phyloP scores from a whole-genome alignment of 2,329 filamentous ascomycete genomes.

The Calonectria hawksworthii region DNA sequence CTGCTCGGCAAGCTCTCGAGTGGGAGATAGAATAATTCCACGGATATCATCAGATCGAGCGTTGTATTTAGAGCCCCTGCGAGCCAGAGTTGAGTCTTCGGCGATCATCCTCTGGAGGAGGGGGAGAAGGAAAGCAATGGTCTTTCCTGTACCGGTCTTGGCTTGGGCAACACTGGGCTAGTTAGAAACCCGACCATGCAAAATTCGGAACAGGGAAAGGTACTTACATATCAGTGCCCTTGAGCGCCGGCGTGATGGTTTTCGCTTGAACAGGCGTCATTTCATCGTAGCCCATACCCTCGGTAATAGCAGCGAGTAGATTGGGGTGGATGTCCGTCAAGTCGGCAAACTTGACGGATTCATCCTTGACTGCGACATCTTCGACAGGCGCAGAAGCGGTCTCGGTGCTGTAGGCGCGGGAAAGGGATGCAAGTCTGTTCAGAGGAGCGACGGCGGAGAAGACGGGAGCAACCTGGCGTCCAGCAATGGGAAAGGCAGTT shows the following conservation, averaged over 20 bases:
- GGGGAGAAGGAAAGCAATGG: constrained; percentile 91
- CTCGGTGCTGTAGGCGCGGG: constrained; percentile 58
- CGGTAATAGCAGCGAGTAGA: constrained; percentile 77
- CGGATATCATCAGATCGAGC: constrained; percentile 72
- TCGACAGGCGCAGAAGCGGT: constrained; percentile 46
- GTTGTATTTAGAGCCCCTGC: constrained; percentile 51
- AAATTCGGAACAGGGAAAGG: background rate
- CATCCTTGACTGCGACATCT: constrained; percentile 35
- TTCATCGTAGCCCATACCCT: constrained; percentile 80
- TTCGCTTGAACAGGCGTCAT: constrained; percentile 95
- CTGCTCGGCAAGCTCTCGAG: constrained; percentile 84
- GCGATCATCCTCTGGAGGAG: constrained; percentile 83
- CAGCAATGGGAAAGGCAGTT: constrained; percentile 43
- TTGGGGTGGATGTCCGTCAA: constrained; percentile 71
- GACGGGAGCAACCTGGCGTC: constrained; percentile 38
- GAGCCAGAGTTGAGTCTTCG: constrained; percentile 72
- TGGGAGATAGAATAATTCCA: constrained; percentile 82
- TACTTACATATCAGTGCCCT: constrained; percentile 85
- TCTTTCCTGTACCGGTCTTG: constrained; percentile 97
- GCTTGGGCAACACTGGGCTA: constrained; percentile 84
- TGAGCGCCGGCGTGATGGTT: constrained; percentile 85
- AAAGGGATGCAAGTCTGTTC: constrained; percentile 43
- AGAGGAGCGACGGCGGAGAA: constrained; percentile 32
- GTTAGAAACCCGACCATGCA: constrained; percentile 5
- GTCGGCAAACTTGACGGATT: constrained; percentile 59